Evolutionary conservation across 768 basidiomycete species (phyloP).

Genomic region (Amanita rimosa): DNA sequence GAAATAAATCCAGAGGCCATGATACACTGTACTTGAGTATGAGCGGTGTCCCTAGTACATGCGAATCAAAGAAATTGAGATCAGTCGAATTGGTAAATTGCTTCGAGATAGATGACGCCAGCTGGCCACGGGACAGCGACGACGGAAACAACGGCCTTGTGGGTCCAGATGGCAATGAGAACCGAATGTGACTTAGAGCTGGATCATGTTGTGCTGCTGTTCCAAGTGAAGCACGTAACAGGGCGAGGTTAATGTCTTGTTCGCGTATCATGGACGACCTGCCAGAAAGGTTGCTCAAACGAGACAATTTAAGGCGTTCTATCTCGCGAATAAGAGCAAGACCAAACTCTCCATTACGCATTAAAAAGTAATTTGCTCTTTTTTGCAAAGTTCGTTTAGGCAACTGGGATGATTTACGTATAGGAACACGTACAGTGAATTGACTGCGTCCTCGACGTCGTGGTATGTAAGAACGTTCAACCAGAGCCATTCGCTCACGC

Average conservation of each 20-base stretch:
- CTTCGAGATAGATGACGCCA: conserved; percentile 27
- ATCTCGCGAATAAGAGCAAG: conserved; percentile 79
- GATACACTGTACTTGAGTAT: conserved; percentile 57
- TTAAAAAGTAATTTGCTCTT: conserved; percentile 81
- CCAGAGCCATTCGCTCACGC: conserved; percentile 94
- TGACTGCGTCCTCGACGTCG: conserved; percentile 76
- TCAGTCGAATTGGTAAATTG: conserved; percentile 19
- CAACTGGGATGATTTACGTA: background rate
- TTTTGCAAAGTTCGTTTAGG: conserved; percentile 19
- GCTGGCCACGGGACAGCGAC: conserved; percentile 35
- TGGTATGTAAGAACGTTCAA: conserved; percentile 72
- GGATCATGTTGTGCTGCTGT: conserved; percentile 83
- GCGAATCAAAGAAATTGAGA: conserved; percentile 51
- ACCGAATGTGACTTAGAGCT: conserved; percentile 60
- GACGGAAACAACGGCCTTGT: conserved; percentile 75
- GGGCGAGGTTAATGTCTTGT: conserved; percentile 79
- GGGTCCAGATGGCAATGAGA: conserved; percentile 73
- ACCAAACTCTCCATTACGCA: conserved; percentile 82
- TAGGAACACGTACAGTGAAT: conserved; percentile 56
- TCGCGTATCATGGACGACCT: conserved; percentile 74
- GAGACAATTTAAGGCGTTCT: conserved; percentile 70
- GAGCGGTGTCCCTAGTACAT: conserved; percentile 72
- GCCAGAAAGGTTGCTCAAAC: conserved; percentile 56
- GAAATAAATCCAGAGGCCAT: conserved; percentile 88
- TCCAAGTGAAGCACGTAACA: conserved; percentile 80